These are phyloP conservation scores for Canariomyces notabilis DNA, from an alignment of 2,329 filamentous ascomycete genomes.

Conservation along the genomic window DNA sequence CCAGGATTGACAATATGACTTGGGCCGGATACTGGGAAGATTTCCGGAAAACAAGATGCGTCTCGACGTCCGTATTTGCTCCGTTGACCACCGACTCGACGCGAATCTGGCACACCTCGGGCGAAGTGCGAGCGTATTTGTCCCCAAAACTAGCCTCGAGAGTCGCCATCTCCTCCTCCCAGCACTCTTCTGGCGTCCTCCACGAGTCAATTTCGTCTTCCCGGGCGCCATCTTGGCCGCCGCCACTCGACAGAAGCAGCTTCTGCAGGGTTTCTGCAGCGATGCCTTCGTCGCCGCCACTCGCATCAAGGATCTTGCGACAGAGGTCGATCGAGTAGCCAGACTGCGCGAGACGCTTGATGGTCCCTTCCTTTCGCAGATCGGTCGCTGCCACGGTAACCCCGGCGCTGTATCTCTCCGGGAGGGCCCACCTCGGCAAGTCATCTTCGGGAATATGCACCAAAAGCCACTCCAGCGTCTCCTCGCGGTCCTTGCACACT, in stretches of 20 bases:
- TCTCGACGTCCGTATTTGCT: constrained; percentile 45
- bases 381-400: constrained; percentile 81
- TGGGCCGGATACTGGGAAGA: constrained; percentile 68
- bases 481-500: constrained; percentile 86
- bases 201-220: constrained; percentile 28
- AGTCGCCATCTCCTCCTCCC: constrained; percentile 81
- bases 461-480: constrained; percentile 90
- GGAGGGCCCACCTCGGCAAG: constrained; percentile 84
- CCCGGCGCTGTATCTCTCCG: constrained; percentile 86
- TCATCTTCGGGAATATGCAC: constrained; percentile 98
- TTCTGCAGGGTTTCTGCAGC: constrained; percentile 77
- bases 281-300: constrained; percentile 64
- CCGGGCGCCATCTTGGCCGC: constrained; percentile 19
- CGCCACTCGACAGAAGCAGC: constrained; percentile 53
- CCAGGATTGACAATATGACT: constrained; percentile 64
- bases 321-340: constrained; percentile 86
- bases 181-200: constrained; percentile 57
- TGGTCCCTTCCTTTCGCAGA: constrained; percentile 71
- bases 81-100: constrained; percentile 54
- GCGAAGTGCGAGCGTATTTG: constrained; percentile 56
- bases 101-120: constrained; percentile 64
- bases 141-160: constrained; percentile 83
- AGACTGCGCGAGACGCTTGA: constrained; percentile 74
- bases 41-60: constrained; percentile 62
- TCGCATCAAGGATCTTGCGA: constrained; percentile 67